Evolutionary conservation across 768 basidiomycete genomes (phyloP), one percentile per base, ranked within the genome.

Genomic region (Pleurotus ostreatus): DNA sequence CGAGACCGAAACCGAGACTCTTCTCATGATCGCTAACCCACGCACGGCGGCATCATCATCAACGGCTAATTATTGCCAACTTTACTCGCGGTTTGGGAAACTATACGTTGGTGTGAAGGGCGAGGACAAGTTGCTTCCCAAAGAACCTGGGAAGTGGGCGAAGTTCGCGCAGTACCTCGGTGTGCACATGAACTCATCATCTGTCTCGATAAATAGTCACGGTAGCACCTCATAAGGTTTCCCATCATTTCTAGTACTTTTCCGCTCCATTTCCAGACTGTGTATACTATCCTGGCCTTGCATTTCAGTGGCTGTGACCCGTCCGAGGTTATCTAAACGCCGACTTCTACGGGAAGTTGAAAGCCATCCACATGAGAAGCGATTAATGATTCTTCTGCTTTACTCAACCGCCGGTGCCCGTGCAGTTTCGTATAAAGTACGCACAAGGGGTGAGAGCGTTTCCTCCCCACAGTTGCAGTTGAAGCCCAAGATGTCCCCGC

Each of bases 41-140:
- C 34, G 43, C 22, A n/a, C 23, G 5, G 25, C 65, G 67, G 41
- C 58, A 40, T 48, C 46, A 38, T 59, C 48, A 55, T 57, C 55
- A 49, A 58, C 47, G 44, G 61, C 70, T 34, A 72, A 79, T 51
- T 75, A 73, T 48, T 77, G 78, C 61, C 68, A 74, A 46, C 59
- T 78, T 23, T 63, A 51, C 23, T 66, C 76, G 15, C 66, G 67
- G 16, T 64, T 59, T 40, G 79, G 78, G 11, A 71, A 68, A 46
- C 59, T 81, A 34, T 60, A 74, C n/a, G 64, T 82, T 6, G 78
- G 79, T 23, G 57, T 81, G 48, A 70, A 70, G 49, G 76, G 74
- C 11, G 62, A 65, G 55, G 80, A 82, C 59, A 70, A 57, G 15
- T 70, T 69, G 38, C 59, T 65, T 16, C 58, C 58, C 20, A 61